Percentiles rank a stretch among this genome's conserved stretches.
Evolutionary conservation across 140 eudicot species (phyloP).

Genomic region (Anethum foeniculum): DNA sequence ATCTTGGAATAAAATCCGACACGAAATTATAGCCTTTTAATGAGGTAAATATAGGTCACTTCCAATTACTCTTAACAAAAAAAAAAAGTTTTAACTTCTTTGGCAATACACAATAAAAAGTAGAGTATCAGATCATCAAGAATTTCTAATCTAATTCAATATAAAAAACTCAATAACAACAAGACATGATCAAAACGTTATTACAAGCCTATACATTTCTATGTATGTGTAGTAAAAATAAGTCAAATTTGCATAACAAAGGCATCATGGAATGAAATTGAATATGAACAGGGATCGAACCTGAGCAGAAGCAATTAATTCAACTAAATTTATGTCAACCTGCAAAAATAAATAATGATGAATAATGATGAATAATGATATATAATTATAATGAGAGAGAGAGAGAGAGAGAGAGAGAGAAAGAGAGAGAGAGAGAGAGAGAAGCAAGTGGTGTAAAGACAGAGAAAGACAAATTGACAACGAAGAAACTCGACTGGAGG

Average conservation of each 20-base stretch:
- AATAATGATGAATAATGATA: not conserved
- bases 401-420: not conserved
- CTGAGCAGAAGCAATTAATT: not conserved
- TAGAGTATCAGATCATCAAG: not conserved
- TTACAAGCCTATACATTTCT: not conserved
- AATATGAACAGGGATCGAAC: not conserved
- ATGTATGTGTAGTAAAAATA: not conserved
- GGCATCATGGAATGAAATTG: not conserved
- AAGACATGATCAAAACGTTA: not conserved
- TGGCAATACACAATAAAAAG: not conserved
- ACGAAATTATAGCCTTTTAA: not conserved
- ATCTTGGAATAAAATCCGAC: not conserved
- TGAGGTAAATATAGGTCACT: not conserved
- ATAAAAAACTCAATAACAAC: not conserved
- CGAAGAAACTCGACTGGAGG: not conserved
- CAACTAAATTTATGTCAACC: not conserved
- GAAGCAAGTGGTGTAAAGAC: not conserved
- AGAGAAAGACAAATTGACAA: not conserved
- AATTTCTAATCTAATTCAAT: not conserved
- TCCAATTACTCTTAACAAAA: not conserved
- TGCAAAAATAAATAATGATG: no score
- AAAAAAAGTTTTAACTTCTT: not conserved
- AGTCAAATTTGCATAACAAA: not conserved
- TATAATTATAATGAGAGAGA: not conserved
- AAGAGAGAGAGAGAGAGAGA: not conserved